phyloP scores from a whole-genome alignment of 1,139 yeast genomes.

The Arxiozyma telluris region DNA sequence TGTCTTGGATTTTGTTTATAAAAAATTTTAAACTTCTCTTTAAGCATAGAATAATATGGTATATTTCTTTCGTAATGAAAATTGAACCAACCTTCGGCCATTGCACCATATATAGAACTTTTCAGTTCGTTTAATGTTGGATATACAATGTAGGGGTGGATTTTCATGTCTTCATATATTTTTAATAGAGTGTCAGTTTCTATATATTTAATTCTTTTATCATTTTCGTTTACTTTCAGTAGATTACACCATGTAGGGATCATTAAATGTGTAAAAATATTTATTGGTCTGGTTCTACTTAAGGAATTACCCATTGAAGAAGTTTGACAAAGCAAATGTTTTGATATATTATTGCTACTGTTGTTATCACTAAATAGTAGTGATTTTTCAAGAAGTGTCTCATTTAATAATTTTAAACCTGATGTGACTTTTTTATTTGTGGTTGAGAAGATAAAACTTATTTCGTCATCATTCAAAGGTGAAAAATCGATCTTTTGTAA shows the following conservation, averaged over 20 bases:
- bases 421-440: slow-evolving; percentile 38
- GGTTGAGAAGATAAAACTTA: slow-evolving; percentile 45
- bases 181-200: slow-evolving; percentile 10
- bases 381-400: slow-evolving; percentile 28
- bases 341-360: neutral
- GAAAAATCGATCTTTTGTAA: slow-evolving; percentile 38
- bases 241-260: slow-evolving; percentile 19
- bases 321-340: slow-evolving; percentile 43
- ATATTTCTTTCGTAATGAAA: slow-evolving; percentile 33
- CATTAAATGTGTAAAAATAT: slow-evolving; percentile 48
- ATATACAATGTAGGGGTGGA: slow-evolving; percentile 42
- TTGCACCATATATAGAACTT: slow-evolving; percentile 37
- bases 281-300: slow-evolving; percentile 32
- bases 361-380: neutral
- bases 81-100: slow-evolving; percentile 50
- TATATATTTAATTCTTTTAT: slow-evolving; percentile 5
- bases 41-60: slow-evolving; percentile 16
- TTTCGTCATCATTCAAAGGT: slow-evolving; percentile 35
- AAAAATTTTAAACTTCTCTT: slow-evolving; percentile 18
- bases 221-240: neutral
- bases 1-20: slow-evolving; percentile 19
- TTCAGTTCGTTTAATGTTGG: slow-evolving; percentile 48
- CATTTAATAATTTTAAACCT: slow-evolving; percentile 47
- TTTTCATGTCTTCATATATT: slow-evolving; percentile 19
- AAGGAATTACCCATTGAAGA: slow-evolving; percentile 56